Evolutionary conservation across 1,284 basidiomycete genomes (phyloP).

Genomic region (Meira miltonrushii): DNA sequence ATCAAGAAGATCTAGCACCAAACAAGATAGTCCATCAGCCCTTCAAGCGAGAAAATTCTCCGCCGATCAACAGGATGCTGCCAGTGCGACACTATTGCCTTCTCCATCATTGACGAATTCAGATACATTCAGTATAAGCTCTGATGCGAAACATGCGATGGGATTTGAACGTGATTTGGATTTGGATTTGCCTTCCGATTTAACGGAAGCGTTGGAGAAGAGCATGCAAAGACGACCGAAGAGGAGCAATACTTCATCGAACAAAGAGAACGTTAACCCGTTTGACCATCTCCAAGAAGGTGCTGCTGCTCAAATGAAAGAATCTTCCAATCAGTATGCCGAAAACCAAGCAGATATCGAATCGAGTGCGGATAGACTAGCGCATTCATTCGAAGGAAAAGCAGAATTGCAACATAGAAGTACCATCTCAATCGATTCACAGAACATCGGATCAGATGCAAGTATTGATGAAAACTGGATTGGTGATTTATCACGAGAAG

Average conservation of each 20-base stretch:
- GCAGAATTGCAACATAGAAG: not conserved
- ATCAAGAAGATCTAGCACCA: not conserved
- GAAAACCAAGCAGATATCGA: not conserved
- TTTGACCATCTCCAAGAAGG: too few species aligned
- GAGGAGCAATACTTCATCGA: too few species aligned
- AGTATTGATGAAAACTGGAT: conserved; percentile 26
- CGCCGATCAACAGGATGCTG: not conserved
- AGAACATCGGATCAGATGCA: conserved; percentile 3
- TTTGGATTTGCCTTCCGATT: conserved; percentile 14
- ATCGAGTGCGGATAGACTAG: not conserved
- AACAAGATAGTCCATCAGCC: not conserved
- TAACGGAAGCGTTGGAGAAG: conserved; percentile 9
- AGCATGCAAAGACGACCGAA: too few species aligned
- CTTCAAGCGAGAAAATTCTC: not conserved
- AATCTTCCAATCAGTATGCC: not conserved
- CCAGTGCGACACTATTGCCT: not conserved
- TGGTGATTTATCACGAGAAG: conserved; percentile 30
- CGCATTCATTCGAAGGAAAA: not conserved
- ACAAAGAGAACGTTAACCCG: too few species aligned
- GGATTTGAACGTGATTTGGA: conserved; percentile 12
- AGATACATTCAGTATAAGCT: too few species aligned
- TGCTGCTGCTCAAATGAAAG: too few species aligned
- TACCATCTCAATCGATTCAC: not conserved
- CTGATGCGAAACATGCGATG: not conserved
- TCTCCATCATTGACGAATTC: not conserved